A percentile compares a stretch with the other conserved stretches of the same genome.
Evolutionary conservation across 2,329 filamentous ascomycete genomes (phyloP).

Genomic region (Pseudocercospora fuligena): DNA sequence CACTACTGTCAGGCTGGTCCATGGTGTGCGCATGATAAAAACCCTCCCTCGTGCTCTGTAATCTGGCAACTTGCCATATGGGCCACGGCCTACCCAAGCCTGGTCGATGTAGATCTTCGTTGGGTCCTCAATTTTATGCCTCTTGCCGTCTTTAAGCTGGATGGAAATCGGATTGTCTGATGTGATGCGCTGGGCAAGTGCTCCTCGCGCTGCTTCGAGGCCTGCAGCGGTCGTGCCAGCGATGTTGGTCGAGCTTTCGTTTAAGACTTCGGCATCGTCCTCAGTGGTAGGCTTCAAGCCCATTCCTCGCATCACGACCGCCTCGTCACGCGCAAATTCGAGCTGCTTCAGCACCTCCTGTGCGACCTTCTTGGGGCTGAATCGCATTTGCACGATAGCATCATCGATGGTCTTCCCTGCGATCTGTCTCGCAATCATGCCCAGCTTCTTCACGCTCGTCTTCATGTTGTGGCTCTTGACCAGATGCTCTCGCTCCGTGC

Average conservation of each 20-base stretch:
- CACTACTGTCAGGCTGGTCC: conserved; percentile 75
- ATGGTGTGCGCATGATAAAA: conserved; percentile 70
- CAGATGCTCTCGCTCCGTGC: conserved; percentile 63
- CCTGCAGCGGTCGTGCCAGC: conserved; percentile 11
- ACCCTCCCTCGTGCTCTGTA: conserved; percentile 77
- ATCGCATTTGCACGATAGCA: conserved; percentile 91
- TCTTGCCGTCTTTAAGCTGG: conserved; percentile 74
- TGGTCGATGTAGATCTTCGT: conserved; percentile 89
- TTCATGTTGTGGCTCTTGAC: conserved; percentile 74
- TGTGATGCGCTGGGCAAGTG: conserved; percentile 1
- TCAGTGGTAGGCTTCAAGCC: conserved; percentile 59
- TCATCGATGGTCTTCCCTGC: conserved; percentile 92
- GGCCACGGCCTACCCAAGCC: conserved; percentile 86
- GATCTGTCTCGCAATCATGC: conserved; percentile 84
- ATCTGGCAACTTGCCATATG: conserved; percentile 64
- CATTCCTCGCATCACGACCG: conserved; percentile 83
- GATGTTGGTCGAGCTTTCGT: conserved; percentile 17
- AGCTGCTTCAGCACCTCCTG: conserved; percentile 79
- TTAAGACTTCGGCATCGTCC: conserved; percentile 22
- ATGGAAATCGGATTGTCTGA: conserved; percentile 58
- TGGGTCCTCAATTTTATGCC: conserved; percentile 71
- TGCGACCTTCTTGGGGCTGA: conserved; percentile 91
- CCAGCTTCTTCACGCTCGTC: conserved; percentile 90
- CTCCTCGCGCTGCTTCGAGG: conserved; percentile 8
- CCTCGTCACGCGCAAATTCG: conserved; percentile 78